Evolutionary conservation across 768 basidiomycete species (phyloP).

Genomic region (Suillus spraguei): DNA sequence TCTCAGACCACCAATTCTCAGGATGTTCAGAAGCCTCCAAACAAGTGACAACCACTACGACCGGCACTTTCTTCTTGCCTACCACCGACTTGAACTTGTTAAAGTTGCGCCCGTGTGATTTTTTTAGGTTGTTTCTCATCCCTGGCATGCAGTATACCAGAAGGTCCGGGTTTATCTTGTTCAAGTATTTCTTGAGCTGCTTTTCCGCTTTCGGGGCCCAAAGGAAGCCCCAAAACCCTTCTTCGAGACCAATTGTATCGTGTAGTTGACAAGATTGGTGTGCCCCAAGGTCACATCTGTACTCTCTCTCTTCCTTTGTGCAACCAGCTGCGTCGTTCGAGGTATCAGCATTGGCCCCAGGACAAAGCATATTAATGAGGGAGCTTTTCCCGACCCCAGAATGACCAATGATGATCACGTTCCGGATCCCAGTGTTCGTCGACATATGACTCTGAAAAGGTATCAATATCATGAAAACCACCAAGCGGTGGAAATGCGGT

Average conservation of each 20-base stretch:
- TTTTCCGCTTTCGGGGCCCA: not conserved
- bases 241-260: not conserved
- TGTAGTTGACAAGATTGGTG: not conserved
- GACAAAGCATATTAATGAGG: not conserved
- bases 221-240: not conserved
- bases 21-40: not conserved
- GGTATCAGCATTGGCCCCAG: accelerated
- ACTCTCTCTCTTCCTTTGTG: not conserved
- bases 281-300: not conserved
- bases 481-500: not conserved
- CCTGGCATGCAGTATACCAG: not conserved
- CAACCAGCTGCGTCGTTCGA: not conserved
- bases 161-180: not conserved
- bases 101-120: not conserved
- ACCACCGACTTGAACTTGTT: not conserved
- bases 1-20: not conserved
- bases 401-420: conserved; percentile 1
- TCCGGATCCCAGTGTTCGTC: not conserved
- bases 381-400: not conserved
- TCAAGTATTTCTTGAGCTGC: not conserved
- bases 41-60: not conserved
- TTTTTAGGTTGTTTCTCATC: not conserved
- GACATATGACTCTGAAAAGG: not conserved
- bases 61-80: not conserved
- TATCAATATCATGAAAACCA: not conserved